Evolutionary conservation across 345 rosid genomes (phyloP).

Genomic region (Pistacia vera): DNA sequence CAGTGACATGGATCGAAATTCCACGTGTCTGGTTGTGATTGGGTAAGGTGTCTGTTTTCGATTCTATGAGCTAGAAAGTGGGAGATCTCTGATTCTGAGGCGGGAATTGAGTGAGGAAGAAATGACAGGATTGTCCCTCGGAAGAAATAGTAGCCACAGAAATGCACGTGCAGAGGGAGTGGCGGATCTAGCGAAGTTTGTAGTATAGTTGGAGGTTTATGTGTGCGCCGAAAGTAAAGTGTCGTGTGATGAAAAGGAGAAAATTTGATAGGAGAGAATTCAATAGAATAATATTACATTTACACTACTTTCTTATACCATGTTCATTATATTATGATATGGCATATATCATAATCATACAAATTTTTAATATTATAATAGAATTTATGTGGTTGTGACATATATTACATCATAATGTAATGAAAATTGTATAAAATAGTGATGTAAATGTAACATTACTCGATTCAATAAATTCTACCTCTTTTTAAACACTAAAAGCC

Average conservation of each 20-base stretch:
- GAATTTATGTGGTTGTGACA: too few species aligned
- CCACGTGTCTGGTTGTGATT: conserved; percentile 1
- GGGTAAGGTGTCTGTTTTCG: not conserved
- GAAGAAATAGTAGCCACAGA: not conserved
- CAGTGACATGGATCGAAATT: not conserved
- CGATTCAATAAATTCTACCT: not conserved
- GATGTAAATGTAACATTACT: too few species aligned
- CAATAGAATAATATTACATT: too few species aligned
- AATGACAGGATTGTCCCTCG: conserved; percentile 20
- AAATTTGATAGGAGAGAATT: too few species aligned
- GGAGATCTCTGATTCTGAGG: not conserved
- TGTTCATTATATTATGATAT: too few species aligned
- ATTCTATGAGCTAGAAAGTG: not conserved
- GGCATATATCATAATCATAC: too few species aligned
- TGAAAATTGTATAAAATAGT: too few species aligned
- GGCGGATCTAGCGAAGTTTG: not conserved
- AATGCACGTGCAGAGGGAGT: conserved; percentile 11
- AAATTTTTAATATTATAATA: too few species aligned
- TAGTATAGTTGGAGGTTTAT: not conserved
- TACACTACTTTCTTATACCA: too few species aligned
- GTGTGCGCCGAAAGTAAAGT: not conserved
- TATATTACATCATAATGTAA: too few species aligned
- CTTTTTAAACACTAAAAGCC: not conserved
- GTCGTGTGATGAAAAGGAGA: not conserved
- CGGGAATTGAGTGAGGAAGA: conserved; percentile 13